Evolutionary conservation across 2,329 filamentous ascomycete species (phyloP), one percentile per base, ranked within the genome.

Genomic region (Lasiodiplodia sp.): DNA sequence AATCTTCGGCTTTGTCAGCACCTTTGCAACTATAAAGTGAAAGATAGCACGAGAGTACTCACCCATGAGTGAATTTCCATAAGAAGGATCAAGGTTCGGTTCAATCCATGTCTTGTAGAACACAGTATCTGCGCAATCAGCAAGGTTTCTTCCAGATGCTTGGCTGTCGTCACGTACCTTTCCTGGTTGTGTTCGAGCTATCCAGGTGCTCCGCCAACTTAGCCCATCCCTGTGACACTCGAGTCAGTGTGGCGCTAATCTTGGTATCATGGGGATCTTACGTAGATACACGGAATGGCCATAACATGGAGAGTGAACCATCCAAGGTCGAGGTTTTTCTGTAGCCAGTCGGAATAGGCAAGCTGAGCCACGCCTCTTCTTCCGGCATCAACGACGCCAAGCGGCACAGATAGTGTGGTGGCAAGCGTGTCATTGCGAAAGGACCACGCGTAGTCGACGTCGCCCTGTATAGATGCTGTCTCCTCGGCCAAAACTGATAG

Each of bases 271-370:
- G 25, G 12, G n/a, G 12, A 3, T 34, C 37, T 18, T 18, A 60
- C 56, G 21, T 60, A 60, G 6, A 60, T 25, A 37, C 56, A 60
- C 38, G 56, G 56, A 28, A 60, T 60, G 2, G 56, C 28, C 56
- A 60, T 60, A 6, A 60, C 37, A 14, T 60, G 56, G 12, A 60
- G 37, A 2, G 56, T 60, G 37, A 60, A 60, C 56, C 56, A 60
- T 47, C 56, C 56, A 18, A 60, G 56, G n/a, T 60, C 56, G 2
- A 60, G 23, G 6, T 60, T 60, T 16, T 60, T 47, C 34, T 60
- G 56, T 1, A 60, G 37, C 56, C 56, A 60, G 34, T 60, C 37
- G 4, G 56, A 60, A 25, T 60, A 60, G 2, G 56, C 56, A 21
- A 60, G 56, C 56, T 60, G 56, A 12, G 56, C 56, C 2, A 28